Conservation (phyloP, 192 early-diverging fungal genomes). For the Coemansia sp. region DNA sequence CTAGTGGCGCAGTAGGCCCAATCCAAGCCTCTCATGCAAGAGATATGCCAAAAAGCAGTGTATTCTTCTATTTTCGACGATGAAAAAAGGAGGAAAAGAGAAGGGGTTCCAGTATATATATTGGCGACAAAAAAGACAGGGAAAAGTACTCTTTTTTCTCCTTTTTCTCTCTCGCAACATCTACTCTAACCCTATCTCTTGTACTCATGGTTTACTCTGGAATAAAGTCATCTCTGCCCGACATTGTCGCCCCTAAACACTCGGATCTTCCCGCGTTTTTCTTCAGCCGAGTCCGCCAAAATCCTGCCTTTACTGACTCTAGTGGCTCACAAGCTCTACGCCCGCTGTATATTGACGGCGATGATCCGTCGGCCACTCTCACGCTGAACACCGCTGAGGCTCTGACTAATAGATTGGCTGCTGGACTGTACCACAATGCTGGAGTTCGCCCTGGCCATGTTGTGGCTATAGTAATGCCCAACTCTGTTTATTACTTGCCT, state of each 20-base stretch:
- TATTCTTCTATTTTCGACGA: not conserved
- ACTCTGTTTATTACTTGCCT: conserved; percentile 65
- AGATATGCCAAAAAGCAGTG: not conserved
- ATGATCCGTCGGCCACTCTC: not conserved
- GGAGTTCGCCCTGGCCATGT: conserved; percentile 72
- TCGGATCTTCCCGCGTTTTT: conserved; percentile 23
- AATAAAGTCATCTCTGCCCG: conserved; percentile 9
- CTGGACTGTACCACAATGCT: conserved; percentile 42
- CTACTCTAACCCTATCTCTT: not conserved
- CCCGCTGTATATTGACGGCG: conserved; percentile 27
- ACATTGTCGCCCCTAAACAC: conserved; percentile 6
- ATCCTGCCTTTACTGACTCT: not conserved
- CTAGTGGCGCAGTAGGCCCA: too few species aligned
- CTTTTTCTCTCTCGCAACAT: not conserved
- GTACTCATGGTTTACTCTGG: not conserved
- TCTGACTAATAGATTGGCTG: conserved; percentile 13
- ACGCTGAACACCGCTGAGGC: conserved; percentile 26
- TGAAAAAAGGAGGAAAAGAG: too few species aligned
- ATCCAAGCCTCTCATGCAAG: not conserved
- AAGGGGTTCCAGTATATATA: too few species aligned
- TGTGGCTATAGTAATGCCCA: conserved; percentile 58
- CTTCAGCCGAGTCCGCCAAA: conserved; percentile 12
- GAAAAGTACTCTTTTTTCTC: not conserved
- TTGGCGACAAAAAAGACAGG: too few species aligned
- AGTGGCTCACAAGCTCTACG: not conserved